These are phyloP conservation scores for Eucommia ulmoides DNA, from an alignment of 257 asterid genomes.

Conservation along the genomic window DNA sequence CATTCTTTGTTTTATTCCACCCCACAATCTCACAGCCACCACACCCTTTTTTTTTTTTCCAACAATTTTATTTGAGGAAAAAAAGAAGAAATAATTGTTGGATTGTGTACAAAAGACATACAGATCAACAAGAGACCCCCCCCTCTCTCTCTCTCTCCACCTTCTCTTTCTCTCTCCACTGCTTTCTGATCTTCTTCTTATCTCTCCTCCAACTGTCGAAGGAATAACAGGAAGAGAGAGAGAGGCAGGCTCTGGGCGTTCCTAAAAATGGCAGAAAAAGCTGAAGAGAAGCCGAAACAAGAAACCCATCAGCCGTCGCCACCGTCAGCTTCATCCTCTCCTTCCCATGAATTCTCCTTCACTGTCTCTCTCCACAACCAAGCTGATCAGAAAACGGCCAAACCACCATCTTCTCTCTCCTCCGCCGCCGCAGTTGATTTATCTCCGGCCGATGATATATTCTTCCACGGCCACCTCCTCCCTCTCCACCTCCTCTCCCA, in stretches of 20 bases:
- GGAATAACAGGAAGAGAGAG: slow-evolving; percentile 25
- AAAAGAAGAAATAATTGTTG: too few relatives aligned
- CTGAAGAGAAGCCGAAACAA: slow-evolving; percentile 7
- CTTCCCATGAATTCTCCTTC: slow-evolving; percentile 87
- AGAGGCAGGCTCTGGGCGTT: too few relatives aligned
- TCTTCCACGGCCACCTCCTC: slow-evolving; percentile 85
- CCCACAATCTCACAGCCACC: slow-evolving; percentile 13
- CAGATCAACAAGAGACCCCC: slow-evolving; percentile 7
- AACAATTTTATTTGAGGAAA: background rate
- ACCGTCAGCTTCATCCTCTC: slow-evolving; percentile 63
- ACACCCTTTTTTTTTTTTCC: slow-evolving; percentile 10
- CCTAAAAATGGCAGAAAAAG: slow-evolving; percentile 14
- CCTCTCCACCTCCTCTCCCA: slow-evolving; percentile 82
- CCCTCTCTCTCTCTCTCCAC: background rate
- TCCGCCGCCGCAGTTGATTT: slow-evolving; percentile 51
- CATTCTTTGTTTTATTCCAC: too few relatives aligned
- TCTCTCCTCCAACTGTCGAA: slow-evolving; percentile 11
- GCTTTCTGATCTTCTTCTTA: slow-evolving; percentile 33
- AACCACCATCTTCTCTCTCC: slow-evolving; percentile 1
- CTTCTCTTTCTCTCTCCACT: slow-evolving; percentile 15
- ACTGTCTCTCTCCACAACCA: slow-evolving; percentile 64
- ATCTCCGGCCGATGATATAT: slow-evolving; percentile 94
- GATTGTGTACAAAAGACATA: slow-evolving; percentile 5
- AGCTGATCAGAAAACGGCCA: slow-evolving; percentile 8
- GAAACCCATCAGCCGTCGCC: slow-evolving; percentile 14